Conservation (phyloP, 23 red algal genomes). For the Gracilaria vermiculophylla region DNA sequence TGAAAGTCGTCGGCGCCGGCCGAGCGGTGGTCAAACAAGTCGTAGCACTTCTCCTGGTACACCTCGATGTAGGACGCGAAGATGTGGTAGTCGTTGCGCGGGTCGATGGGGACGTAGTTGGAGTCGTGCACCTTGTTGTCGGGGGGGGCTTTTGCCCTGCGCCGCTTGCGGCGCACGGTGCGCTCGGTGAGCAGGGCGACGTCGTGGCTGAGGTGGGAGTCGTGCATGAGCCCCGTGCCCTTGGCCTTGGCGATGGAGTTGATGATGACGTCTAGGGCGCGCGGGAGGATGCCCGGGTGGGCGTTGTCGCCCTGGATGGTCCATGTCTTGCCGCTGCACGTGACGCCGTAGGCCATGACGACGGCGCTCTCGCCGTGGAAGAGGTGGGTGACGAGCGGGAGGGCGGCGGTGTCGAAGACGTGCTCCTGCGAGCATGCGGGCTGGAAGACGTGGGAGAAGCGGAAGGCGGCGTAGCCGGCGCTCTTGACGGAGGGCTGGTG, state of each 20-base stretch:
- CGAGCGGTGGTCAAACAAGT: constrained; percentile 60
- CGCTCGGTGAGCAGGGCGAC: constrained; percentile 24
- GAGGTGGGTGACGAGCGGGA: constrained; percentile 45
- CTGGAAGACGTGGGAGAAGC: constrained; percentile 36
- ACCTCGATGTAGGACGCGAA: constrained; percentile 64
- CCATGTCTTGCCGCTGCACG: constrained; percentile 91
- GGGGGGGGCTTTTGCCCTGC: background rate
- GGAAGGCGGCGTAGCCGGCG: constrained; percentile 38
- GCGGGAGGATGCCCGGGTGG: constrained; percentile 74
- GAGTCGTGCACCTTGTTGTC: constrained; percentile 33
- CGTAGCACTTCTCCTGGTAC: constrained; percentile 83
- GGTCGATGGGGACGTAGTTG: constrained; percentile 33
- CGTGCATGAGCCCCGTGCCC: constrained; percentile 44
- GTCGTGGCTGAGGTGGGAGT: constrained; percentile 18
- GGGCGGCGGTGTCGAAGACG: constrained; percentile 41
- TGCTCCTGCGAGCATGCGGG: background rate
- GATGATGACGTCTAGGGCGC: constrained; percentile 91
- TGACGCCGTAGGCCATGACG: constrained; percentile 94
- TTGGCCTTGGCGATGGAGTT: constrained; percentile 62
- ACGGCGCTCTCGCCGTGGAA: constrained; percentile 77
- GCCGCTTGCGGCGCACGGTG: background rate
- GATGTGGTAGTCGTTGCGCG: constrained; percentile 37
- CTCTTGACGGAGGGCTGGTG: constrained; percentile 38
- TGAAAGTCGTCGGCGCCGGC: background rate
- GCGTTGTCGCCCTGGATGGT: constrained; percentile 74